Base-by-base conservation (phyloP, 306 rosid genomes). In the Trifolium pratense region DNA sequence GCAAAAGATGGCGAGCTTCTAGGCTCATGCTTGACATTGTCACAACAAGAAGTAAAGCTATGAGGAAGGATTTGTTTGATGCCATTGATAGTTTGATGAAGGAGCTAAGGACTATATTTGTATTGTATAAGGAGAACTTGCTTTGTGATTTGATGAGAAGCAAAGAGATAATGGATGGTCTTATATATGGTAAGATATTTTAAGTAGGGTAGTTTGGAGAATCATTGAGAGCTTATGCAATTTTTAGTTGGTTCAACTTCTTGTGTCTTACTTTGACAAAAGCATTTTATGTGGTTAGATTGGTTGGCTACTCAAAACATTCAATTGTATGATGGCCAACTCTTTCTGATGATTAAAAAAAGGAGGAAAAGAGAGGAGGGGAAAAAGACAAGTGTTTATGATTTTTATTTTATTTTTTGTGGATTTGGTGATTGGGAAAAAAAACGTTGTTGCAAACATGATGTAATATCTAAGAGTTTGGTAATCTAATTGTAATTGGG, bases 1-100 rank as follows among this genome's bases (percentile, higher is more conserved):
- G 82, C 49, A 82, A 61, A 6, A 82, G 77, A 40, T 72, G 23
- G 15, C 83, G 80, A 68, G 67, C 74, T 36, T 21, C 86, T 11
- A 64, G 17, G 62, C 75, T 40, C 62, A 75, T 59, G 81, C 75
- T 70, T 65, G 80, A 82, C 2, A 79, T 58, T 13, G 29, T 10
- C 52, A 79, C 65, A 53, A 51, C 45, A 49, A 79, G 0, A 39
- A 83, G 59, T 36, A 83, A 18, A 40, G 64, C 34, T 20, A 25
- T 13, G 52, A 58, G 39, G 70, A 75, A 70, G 4, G 72, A 56
- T 39, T 74, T 73, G 6, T 6, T 3, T 26, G 40, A 59, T 3
- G 76, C 76, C 83, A 79, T 79, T 68, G 56, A 25, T 79, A 66
- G 32, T 3, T 68, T 69, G 26, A 55, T 64, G 55, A 61, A 5